Evolutionary conservation across 495 filamentous ascomycete species (phyloP), one percentile per base, ranked within the genome.

Genomic region (Penicillium ochrochloron): DNA sequence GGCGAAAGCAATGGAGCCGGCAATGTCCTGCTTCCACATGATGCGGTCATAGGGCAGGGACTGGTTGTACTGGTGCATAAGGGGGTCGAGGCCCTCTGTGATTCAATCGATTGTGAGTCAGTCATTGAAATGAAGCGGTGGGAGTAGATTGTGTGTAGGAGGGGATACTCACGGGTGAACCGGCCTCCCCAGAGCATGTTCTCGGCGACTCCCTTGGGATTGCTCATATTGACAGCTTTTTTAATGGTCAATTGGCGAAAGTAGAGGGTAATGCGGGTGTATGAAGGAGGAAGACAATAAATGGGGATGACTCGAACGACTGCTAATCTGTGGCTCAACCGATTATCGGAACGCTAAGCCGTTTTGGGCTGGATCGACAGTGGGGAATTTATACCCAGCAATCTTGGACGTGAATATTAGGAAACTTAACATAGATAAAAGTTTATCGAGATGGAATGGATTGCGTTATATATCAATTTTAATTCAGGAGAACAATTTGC

Each of bases 41-140:
- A 85, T 83, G 66, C 89, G 89, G 80, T 97, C 94, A 77, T 90
- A 92, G 78, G 88, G 85, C 60, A 94, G 88, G n/a, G 88, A 90
- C 76, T 89, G 86, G 80, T 97, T 97, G 83, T 96, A 97, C 66
- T 88, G 80, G 55, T 89, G 87, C 92, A 97, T 96, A 52, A 97
- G 82, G 51, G 92, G 91, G 79, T 97, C 92, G 66, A 95, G 87
- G 70, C 89, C 87, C 81, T 92, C 90, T 80, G 62, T 51, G 44
- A 21, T 42, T 33, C 7, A 23, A 53, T 60, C 42, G 60, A 61
- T 85, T 31, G 44, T 64, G 64, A 61, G 65, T 75, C 66, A 75
- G 67, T 68, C 65, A 19, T 51, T 51, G 37, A 25, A 21, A 34
- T 25, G 10, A 9, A 59, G 46, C 44, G 53, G 66, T 54, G 55